These are phyloP conservation scores for Fusarium phyllophilum DNA, from an alignment of 2,329 filamentous ascomycete species.

Conservation along the genomic window DNA sequence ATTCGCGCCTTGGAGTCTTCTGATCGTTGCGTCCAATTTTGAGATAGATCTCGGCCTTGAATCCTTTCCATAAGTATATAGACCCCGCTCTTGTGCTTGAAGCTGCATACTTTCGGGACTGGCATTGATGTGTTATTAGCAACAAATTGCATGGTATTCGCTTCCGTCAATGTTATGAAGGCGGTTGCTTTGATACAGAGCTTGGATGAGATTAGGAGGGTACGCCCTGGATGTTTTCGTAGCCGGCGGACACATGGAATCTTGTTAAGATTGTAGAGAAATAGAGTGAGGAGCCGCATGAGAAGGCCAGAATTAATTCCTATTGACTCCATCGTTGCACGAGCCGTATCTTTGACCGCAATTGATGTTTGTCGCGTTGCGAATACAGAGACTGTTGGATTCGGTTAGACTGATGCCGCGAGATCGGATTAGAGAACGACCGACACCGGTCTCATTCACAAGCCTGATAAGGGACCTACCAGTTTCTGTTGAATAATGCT, in stretches of 20 bases:
- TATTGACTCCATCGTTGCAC: not conserved
- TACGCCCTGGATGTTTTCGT: not conserved
- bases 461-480: not conserved
- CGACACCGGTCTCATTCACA: not conserved
- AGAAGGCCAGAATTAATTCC: not conserved
- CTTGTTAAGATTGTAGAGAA: accelerated
- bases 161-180: slow-evolving; percentile 13
- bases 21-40: not conserved
- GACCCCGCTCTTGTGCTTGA: not conserved
- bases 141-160: slow-evolving; percentile 20
- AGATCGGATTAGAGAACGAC: not conserved
- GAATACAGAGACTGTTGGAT: accelerated
- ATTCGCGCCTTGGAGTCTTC: not conserved
- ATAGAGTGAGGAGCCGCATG: accelerated
- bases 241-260: not conserved
- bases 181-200: not conserved
- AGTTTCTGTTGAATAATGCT: not conserved
- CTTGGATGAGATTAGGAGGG: not conserved
- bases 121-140: slow-evolving; percentile 21
- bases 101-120: slow-evolving; percentile 5
- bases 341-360: accelerated
- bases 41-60: not conserved
- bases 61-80: slow-evolving; percentile 7
- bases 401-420: not conserved
- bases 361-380: not conserved